Base-by-base conservation (phyloP, 1,284 basidiomycete genomes). In the Ustilago tritici region DNA sequence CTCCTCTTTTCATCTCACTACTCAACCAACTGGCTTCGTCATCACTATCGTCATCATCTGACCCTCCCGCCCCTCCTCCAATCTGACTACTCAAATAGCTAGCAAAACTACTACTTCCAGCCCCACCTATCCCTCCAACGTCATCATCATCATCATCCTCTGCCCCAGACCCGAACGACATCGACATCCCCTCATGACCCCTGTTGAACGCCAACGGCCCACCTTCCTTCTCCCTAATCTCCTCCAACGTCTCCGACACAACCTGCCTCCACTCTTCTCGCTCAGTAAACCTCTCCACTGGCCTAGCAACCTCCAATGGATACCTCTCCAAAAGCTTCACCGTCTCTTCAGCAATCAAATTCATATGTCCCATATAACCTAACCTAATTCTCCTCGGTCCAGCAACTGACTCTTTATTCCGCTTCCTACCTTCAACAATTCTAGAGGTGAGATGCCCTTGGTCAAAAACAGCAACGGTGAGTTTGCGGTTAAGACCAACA, bases 301-400 rank as follows among this genome's bases (percentile, higher is more conserved):
- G 61, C 23, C 68, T 54, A 11, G 72, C 76, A n/a, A 85, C 68
- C 49, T 80, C 77, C 23, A 73, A 50, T 8, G 95, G 94, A 87
- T 94, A 95, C 54, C 93, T 91, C 54, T 95, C 92, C 46, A 96
- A 89, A 7, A 93, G 91, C 68, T 90, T 91, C 82, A 95, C 91
- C 14, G 95, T 92, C 81, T 95, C 94, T 85, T 95, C 94, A 0
- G 94, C 92, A 75, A 99, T 95, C 71, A 98, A 90, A 12, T 93
- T 93, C 50, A 99, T 90, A 85, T 99, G 95, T 0, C 96, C 96
- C 96, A 99, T 99, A 87, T 94, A 97, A 1, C 95, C 95, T 4
- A 86, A 70, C 14, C 85, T 80, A 34, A 86, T 83, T 14, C 70
- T 75, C 8, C 84, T 72, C 11, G 82, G 83, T 7, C 75, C 76